These are phyloP conservation scores for Fusarium lyarnte DNA, from an alignment of 2,329 filamentous ascomycete genomes.

Conservation along the genomic window DNA sequence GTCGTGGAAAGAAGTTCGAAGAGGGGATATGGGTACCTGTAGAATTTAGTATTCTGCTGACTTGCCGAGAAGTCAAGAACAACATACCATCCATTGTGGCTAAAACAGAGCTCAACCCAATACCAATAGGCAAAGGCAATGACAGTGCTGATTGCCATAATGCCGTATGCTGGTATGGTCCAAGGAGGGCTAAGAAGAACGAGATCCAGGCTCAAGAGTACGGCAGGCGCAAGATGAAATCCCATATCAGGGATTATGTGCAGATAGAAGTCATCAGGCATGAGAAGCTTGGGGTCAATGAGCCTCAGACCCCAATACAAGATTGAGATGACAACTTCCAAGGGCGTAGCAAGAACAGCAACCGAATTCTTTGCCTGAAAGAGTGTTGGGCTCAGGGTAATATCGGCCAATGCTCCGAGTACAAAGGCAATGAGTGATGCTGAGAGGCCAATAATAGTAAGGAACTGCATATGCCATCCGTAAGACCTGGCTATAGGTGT, in stretches of 20 bases:
- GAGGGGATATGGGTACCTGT: constrained; percentile 86
- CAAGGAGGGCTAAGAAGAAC: constrained; percentile 78
- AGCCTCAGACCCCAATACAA: constrained; percentile 77
- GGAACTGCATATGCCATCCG: constrained; percentile 75
- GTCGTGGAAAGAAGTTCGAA: constrained; percentile 74
- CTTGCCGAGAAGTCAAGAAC: too few species aligned
- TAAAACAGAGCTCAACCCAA: constrained; percentile 79
- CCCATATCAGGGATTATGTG: constrained; percentile 67
- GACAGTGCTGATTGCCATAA: constrained; percentile 64
- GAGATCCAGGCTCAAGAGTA: constrained; percentile 72
- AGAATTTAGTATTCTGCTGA: constrained; percentile 5
- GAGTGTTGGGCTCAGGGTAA: constrained; percentile 65
- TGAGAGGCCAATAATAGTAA: constrained; percentile 77
- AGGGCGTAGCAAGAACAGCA: constrained; percentile 71
- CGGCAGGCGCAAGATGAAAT: constrained; percentile 72
- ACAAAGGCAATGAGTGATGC: constrained; percentile 69
- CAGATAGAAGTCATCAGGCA: constrained; percentile 65
- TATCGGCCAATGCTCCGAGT: constrained; percentile 70
- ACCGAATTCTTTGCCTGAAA: constrained; percentile 75
- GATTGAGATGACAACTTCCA: constrained; percentile 76
- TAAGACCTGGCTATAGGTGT: constrained; percentile 66
- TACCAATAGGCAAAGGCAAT: constrained; percentile 77
- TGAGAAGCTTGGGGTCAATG: constrained; percentile 62
- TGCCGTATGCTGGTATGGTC: constrained; percentile 69
- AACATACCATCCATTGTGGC: constrained; percentile 70